These are phyloP conservation scores for Rhizoclosmatium sp. DNA, from an alignment of 192 early-diverging fungal species.

Conservation along the genomic window DNA sequence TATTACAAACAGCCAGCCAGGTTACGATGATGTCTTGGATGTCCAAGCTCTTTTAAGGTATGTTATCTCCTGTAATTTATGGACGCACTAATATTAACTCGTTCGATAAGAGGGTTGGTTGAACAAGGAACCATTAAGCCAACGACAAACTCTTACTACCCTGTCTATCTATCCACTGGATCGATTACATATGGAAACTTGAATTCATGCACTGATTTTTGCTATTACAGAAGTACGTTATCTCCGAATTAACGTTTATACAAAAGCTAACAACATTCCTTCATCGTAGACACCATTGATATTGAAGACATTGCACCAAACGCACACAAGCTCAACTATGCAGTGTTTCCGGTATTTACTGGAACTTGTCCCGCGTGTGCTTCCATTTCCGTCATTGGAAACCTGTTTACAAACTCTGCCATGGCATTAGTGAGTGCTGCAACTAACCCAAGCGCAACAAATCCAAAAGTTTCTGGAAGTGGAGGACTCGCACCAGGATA, in stretches of 20 bases:
- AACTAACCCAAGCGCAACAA: constrained; percentile 18
- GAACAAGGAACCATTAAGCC: background rate
- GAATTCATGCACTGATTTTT: constrained; percentile 29
- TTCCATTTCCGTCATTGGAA: constrained; percentile 14
- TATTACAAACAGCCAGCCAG: constrained; percentile 3
- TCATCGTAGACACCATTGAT: background rate
- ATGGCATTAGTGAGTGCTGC: constrained; percentile 19
- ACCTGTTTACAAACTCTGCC: constrained; percentile 27
- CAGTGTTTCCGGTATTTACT: constrained; percentile 17
- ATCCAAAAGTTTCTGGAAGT: background rate
- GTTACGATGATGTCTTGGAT: constrained; percentile 15
- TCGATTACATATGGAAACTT: background rate
- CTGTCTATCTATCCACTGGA: constrained; percentile 6
- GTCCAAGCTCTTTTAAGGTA: constrained; percentile 27
- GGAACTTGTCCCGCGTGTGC: constrained; percentile 6
- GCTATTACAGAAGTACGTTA: constrained; percentile 24
- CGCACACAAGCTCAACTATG: constrained; percentile 13
- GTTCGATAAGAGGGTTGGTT: background rate
- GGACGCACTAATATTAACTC: background rate
- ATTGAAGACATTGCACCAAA: background rate
- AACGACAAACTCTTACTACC: constrained; percentile 21
- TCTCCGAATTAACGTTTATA: background rate
- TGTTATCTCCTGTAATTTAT: background rate
- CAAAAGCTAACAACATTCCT: background rate
- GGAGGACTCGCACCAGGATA: background rate